Base-by-base conservation (phyloP, 176 grass and related monocot species). In the Poa pratensis region DNA sequence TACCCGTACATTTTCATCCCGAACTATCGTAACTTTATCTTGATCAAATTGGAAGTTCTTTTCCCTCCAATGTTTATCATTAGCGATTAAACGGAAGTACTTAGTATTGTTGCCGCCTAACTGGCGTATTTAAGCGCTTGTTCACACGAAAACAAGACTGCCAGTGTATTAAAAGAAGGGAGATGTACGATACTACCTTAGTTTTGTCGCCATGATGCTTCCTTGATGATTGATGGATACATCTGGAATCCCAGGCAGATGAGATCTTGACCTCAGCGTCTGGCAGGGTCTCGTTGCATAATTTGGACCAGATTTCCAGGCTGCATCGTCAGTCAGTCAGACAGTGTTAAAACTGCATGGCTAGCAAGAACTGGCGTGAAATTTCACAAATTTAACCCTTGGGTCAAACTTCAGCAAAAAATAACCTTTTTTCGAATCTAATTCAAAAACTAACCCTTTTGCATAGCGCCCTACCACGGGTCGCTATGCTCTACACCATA, bases 231-330 rank as follows among this genome's bases (percentile, higher is more conserved):
- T 75, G 72, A 75, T 75, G 45, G 15, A 18, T 75, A 28, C 9
- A 10, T 52, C 26, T 53, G 24, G 30, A 52, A 6, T 17, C 17
- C 67, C 66, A 28, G 42, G 57, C n/a, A 53, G 17, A 43, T 42
- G 57, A 11, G 62, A 42, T 52, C 55, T 42, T 30, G 53, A 19
- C 17, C 24, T 60, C 48, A 76, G 20, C 68, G 7, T 32, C 40
- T 69, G 46, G 27, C 12, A 20, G 15, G 24, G n/a, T 9, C 19
- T 19, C n/a, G 14, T 19, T 20, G 17, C 39, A 35, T 35, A 10
- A 17, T 23, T 23, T 23, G 45, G 19, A 84, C 82, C 76, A 80
- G 71, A 23, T 64, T 64, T 53, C 49, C 49, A 37, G 87, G 76
- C 81, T 23, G 87, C 65, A 54, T 52, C 54, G 22, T n/a, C 67